Percentiles rank a stretch among this genome's conserved stretches.
Conservation (phyloP, 2,329 filamentous ascomycete genomes). For the Penicillium sp. region DNA sequence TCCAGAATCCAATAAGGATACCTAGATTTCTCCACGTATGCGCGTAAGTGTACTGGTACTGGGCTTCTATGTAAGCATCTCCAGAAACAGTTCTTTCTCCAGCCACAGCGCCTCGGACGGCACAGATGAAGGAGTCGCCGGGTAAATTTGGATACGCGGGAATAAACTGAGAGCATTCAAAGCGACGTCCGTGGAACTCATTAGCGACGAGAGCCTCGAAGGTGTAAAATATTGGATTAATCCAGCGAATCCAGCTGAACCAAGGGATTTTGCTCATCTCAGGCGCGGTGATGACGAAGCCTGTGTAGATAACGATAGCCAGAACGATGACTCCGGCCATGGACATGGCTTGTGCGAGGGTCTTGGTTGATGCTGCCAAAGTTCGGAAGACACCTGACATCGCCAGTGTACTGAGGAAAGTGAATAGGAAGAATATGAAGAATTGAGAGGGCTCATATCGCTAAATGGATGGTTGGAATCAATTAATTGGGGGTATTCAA, state of each 20-base stretch:
- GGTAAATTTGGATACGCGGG: slow-evolving; percentile 52
- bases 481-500: too few species aligned
- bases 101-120: slow-evolving; percentile 60
- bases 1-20: slow-evolving; percentile 68
- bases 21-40: slow-evolving; percentile 73
- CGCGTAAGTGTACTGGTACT: slow-evolving; percentile 62
- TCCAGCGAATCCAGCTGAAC: slow-evolving; percentile 71
- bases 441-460: slow-evolving; percentile 54
- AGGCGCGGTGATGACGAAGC: slow-evolving; percentile 66
- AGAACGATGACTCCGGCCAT: slow-evolving; percentile 60
- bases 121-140: slow-evolving; percentile 60
- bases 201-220: slow-evolving; percentile 66
- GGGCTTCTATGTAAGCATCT: slow-evolving; percentile 63
- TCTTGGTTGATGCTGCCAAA: slow-evolving; percentile 64
- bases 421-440: slow-evolving; percentile 69
- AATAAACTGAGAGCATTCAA: slow-evolving; percentile 60
- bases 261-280: slow-evolving; percentile 61
- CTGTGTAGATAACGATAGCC: slow-evolving; percentile 69
- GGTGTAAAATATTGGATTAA: slow-evolving; percentile 70
- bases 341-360: slow-evolving; percentile 68
- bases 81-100: slow-evolving; percentile 64
- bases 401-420: slow-evolving; percentile 63
- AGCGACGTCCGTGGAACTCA: slow-evolving; percentile 64
- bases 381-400: slow-evolving; percentile 66
- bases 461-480: slow-evolving; percentile 32